Conservation (phyloP, 805 yeast species). For the Saturnispora sekii region DNA sequence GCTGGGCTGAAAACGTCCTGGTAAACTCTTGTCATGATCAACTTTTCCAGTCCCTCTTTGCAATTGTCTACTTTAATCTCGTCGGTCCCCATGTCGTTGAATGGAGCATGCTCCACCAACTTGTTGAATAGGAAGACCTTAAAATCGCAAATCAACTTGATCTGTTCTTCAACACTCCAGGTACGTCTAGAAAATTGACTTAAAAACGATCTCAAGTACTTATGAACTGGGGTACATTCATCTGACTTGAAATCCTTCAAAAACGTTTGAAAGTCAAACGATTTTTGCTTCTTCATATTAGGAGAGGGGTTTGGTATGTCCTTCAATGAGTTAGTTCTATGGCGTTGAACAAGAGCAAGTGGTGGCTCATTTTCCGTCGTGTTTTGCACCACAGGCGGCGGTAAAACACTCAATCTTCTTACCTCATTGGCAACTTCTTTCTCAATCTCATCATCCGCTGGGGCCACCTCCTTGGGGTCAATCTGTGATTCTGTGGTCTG, state of each 20-base stretch:
- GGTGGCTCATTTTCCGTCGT: background rate
- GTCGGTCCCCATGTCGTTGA: slow-evolving; percentile 45
- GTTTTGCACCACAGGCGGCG: background rate
- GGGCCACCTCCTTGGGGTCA: no score
- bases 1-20: slow-evolving; percentile 70
- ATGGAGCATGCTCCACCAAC: slow-evolving; percentile 59
- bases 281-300: slow-evolving; percentile 22
- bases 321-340: slow-evolving; percentile 10
- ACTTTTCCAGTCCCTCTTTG: slow-evolving; percentile 84
- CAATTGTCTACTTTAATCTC: slow-evolving; percentile 58
- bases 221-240: slow-evolving; percentile 80
- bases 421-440: slow-evolving; percentile 10
- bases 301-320: slow-evolving; percentile 25
- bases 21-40: slow-evolving; percentile 82
- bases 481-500: no score
- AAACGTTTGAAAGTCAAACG: slow-evolving; percentile 80
- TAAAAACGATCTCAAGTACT: slow-evolving; percentile 77
- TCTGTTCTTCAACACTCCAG: slow-evolving; percentile 73
- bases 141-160: slow-evolving; percentile 69
- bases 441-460: slow-evolving; percentile 5
- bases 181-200: slow-evolving; percentile 59
- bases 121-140: slow-evolving; percentile 59
- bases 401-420: slow-evolving; percentile 1
- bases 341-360: background rate
- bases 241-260: slow-evolving; percentile 59